These are phyloP conservation scores for Hypsizygus ulmarius DNA, from an alignment of 1,284 basidiomycete species.

Conservation along the genomic window DNA sequence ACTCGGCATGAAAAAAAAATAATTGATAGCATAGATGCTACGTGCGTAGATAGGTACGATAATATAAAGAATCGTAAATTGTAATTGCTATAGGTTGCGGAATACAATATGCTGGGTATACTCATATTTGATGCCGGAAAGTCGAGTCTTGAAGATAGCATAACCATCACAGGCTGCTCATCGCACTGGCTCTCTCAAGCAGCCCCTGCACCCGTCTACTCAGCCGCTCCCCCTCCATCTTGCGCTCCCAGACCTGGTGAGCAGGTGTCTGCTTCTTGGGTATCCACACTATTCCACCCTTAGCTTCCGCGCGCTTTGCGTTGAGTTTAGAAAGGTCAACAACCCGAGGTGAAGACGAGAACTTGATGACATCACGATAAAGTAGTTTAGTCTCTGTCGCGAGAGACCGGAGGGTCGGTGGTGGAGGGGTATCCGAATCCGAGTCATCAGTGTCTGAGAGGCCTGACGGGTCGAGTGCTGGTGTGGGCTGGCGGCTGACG, in stretches of 20 bases:
- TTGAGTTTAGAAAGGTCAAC: slow-evolving; percentile 75
- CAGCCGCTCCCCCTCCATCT: slow-evolving; percentile 68
- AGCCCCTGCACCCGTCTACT: slow-evolving; percentile 68
- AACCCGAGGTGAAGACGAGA: slow-evolving; percentile 75
- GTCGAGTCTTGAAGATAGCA: neutral
- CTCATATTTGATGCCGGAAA: neutral
- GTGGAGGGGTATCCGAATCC: slow-evolving; percentile 47
- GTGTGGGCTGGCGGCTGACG: slow-evolving; percentile 49
- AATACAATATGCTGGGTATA: slow-evolving; percentile 9
- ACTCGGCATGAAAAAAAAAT: too few species aligned
- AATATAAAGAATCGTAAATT: neutral
- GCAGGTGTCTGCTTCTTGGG: slow-evolving; percentile 75
- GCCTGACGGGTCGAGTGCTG: slow-evolving; percentile 59
- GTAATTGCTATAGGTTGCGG: neutral
- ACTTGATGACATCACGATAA: slow-evolving; percentile 80
- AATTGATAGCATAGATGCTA: too few species aligned
- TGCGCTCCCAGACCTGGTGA: slow-evolving; percentile 75
- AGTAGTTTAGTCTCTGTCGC: slow-evolving; percentile 79
- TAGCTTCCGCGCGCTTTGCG: slow-evolving; percentile 45
- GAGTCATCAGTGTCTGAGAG: slow-evolving; percentile 64
- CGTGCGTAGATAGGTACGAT: neutral
- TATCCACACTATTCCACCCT: slow-evolving; percentile 59
- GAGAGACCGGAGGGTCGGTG: slow-evolving; percentile 62
- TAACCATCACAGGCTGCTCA: slow-evolving; percentile 19
- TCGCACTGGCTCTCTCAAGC: slow-evolving; percentile 53